These are phyloP conservation scores for Symbiodinium natans DNA, from an alignment of 73 alveolate species.

Conservation along the genomic window DNA sequence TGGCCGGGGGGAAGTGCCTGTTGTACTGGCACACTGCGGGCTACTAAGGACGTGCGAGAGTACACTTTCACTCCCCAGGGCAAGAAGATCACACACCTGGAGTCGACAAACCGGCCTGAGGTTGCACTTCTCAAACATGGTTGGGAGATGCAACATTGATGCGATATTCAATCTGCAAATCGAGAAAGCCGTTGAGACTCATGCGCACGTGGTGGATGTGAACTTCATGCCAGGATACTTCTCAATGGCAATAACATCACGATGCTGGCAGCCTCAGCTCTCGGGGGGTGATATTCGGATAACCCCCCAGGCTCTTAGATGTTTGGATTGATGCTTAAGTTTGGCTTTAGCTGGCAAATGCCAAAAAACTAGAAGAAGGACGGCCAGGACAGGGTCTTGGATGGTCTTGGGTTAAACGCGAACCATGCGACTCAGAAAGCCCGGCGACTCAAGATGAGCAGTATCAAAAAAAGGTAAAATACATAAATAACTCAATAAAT, in stretches of 20 bases:
- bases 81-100: conserved; percentile 91
- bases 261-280: conserved; percentile 12
- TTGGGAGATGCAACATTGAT: not conserved
- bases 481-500: no score
- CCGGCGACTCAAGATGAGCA: no score
- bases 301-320: not conserved
- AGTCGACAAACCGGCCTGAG: conserved; percentile 51
- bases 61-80: conserved; percentile 94
- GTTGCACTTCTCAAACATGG: not conserved
- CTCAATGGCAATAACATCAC: conserved; percentile 94
- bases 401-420: no score
- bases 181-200: not conserved
- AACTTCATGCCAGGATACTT: conserved; percentile 19
- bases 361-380: not conserved
- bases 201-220: not conserved
- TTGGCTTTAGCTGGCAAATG: not conserved
- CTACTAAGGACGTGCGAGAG: conserved; percentile 85
- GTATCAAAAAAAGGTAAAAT: no score
- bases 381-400: no score
- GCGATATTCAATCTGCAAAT: not conserved
- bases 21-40: no score
- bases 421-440: no score
- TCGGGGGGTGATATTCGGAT: no score
- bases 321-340: not conserved
- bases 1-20: no score